Evolutionary conservation across 768 basidiomycete genomes (phyloP).

Genomic region (Suillus ampliporus): DNA sequence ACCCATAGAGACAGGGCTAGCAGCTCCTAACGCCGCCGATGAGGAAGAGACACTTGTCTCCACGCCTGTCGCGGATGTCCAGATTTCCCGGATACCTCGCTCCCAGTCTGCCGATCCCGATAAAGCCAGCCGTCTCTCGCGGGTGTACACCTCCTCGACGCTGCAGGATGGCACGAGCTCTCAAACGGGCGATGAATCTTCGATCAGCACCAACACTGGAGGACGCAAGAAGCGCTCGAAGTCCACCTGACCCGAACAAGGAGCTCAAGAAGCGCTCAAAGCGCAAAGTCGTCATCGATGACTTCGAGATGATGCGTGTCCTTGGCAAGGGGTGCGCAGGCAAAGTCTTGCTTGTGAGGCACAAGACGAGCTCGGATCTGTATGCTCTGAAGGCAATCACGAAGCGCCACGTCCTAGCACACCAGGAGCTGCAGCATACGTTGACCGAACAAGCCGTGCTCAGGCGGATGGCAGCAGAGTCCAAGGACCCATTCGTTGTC

Average conservation of each 20-base stretch:
- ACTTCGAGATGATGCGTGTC: slow-evolving; percentile 98
- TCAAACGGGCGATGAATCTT: slow-evolving; percentile 71
- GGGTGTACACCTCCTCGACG: slow-evolving; percentile 61
- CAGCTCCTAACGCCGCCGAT: slow-evolving; percentile 28
- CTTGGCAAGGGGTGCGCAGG: slow-evolving; percentile 98
- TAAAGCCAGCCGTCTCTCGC: slow-evolving; percentile 60
- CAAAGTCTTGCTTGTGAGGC: slow-evolving; percentile 90
- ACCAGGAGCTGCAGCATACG: slow-evolving; percentile 96
- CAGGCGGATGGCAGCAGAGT: slow-evolving; percentile 90
- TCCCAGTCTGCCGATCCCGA: slow-evolving; percentile 86
- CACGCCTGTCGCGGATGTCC: slow-evolving; percentile 46
- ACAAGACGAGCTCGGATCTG: slow-evolving; percentile 71
- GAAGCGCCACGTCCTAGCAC: slow-evolving; percentile 94
- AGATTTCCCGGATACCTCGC: slow-evolving; percentile 61
- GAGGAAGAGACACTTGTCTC: slow-evolving; percentile 37
- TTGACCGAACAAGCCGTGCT: slow-evolving; percentile 95
- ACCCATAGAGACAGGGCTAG: slow-evolving; percentile 26
- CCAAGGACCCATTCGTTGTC: slow-evolving; percentile 92
- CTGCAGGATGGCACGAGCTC: slow-evolving; percentile 60
- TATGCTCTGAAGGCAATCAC: slow-evolving; percentile 98
- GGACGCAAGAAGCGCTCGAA: slow-evolving; percentile 61
- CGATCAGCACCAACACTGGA: slow-evolving; percentile 60
- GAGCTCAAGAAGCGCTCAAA: slow-evolving; percentile 55
- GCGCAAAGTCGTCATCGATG: slow-evolving; percentile 80
- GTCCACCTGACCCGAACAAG: slow-evolving; percentile 54